Evolutionary conservation across 345 rosid genomes (phyloP), one percentile per base, ranked within the genome.

Genomic region (Aquilaria sinensis): DNA sequence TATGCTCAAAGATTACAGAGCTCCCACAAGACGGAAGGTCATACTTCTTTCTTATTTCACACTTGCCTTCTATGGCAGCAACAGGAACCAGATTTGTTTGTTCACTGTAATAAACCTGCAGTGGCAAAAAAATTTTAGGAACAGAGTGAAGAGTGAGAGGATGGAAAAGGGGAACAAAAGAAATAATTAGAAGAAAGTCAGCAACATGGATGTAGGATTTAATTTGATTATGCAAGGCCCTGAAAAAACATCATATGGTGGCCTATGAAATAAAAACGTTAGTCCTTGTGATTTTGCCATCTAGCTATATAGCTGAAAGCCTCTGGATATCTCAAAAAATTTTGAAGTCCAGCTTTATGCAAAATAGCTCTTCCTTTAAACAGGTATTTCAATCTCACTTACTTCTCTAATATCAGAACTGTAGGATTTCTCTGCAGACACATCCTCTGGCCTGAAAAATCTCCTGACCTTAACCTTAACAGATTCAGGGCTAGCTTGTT

Each of bases 81-180:
- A 80, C 72, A 31, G 70, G 61, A 56, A 93, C 31, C 47, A 57
- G 31, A 30, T 31, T 34, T 51, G 70, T 78, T 63, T 81, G 82
- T 50, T 90, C 85, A 61, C 88, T 90, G 75, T 80, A 93, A 58
- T 81, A 93, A 29, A 89, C 68, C 98, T 93, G 83, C 74, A 75
- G 57, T 64, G 14, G 13, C 56, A 61, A 53, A 31, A 65, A 59
- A 56, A 56, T 13, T 49, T 50, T 60, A 5, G 57, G 1, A 48
- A 50, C 13, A 32, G 23, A 54, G 14, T 34, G 60, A 54, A 47
- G 62, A 56, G 58, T 45, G 57, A 34, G 56, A 58, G 51, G 23
- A 51, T 4, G 13, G 37, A 53, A 48, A 62, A 37, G 8, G 43
- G 67, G 30, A 48, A 49, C 56, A 71, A 57, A 51, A 61, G 45